Evolutionary conservation across 2,329 filamentous ascomycete species (phyloP).

Genomic region (Penicillium sp.): DNA sequence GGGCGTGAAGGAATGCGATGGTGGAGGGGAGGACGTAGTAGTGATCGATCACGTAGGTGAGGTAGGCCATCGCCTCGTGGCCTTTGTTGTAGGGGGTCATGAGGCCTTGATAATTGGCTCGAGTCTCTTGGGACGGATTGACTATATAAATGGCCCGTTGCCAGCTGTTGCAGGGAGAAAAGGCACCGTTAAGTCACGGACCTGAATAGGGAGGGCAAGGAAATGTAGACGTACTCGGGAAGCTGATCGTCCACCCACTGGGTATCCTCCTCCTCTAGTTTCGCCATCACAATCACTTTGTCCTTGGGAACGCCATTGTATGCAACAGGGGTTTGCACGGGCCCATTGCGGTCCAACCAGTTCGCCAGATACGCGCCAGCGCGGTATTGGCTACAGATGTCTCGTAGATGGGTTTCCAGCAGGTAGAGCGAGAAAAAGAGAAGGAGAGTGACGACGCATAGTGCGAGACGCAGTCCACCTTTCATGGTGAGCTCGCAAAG

Average conservation of each 20-base stretch:
- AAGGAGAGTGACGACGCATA: conserved; percentile 25
- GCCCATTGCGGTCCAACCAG: conserved; percentile 25
- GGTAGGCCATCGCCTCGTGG: conserved; percentile 48
- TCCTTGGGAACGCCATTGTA: conserved; percentile 24
- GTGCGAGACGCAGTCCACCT: conserved; percentile 28
- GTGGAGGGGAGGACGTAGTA: conserved; percentile 52
- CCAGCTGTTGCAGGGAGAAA: conserved; percentile 36
- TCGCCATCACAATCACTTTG: conserved; percentile 48
- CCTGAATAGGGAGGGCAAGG: neutral
- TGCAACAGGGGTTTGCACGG: conserved; percentile 3
- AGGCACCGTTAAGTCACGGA: conserved; percentile 1
- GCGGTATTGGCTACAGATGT: conserved; percentile 37
- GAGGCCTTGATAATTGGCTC: conserved; percentile 22
- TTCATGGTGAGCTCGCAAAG: conserved; percentile 28
- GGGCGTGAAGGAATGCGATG: conserved; percentile 56
- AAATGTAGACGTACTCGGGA: conserved; percentile 41
- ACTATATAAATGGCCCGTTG: conserved; percentile 47
- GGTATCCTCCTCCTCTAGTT: conserved; percentile 43
- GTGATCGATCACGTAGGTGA: conserved; percentile 48
- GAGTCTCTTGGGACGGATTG: conserved; percentile 33
- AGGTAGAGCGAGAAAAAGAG: conserved; percentile 31
- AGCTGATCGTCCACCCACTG: conserved; percentile 47
- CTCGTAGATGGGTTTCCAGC: conserved; percentile 33
- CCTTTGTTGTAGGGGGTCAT: conserved; percentile 45
- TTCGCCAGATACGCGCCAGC: conserved; percentile 37